Evolutionary conservation across 2,329 filamentous ascomycete genomes (phyloP).

Genomic region (Cladosporium sp.): DNA sequence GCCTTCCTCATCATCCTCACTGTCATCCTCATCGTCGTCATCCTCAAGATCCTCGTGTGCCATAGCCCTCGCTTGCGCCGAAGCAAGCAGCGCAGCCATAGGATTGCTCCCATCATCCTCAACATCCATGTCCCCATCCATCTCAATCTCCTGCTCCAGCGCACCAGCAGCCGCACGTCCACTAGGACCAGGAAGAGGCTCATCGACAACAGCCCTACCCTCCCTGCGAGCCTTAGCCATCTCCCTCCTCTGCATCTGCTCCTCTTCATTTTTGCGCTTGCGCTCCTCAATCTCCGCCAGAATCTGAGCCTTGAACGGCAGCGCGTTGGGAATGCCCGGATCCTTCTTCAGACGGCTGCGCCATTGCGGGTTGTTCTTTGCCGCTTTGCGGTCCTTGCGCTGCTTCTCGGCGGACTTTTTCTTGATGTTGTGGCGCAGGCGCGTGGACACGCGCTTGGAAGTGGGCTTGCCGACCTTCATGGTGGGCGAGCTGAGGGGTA

Average conservation of each 20-base stretch:
- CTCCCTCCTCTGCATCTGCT: constrained; percentile 65
- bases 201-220: constrained; percentile 31
- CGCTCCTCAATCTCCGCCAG: constrained; percentile 92
- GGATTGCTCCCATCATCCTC: constrained; percentile 70
- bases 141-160: constrained; percentile 43
- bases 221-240: constrained; percentile 51
- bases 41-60: constrained; percentile 57
- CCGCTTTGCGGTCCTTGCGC: constrained; percentile 79
- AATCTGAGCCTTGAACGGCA: constrained; percentile 95
- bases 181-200: constrained; percentile 28
- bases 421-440: constrained; percentile 91
- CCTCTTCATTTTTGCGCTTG: constrained; percentile 73
- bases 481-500: constrained; percentile 6
- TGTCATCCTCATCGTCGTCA: constrained; percentile 54
- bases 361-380: constrained; percentile 98
- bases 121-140: constrained; percentile 46
- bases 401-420: constrained; percentile 89
- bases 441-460: constrained; percentile 86
- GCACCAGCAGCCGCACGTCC: constrained; percentile 42
- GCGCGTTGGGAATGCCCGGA: constrained; percentile 92
- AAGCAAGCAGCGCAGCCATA: constrained; percentile 86
- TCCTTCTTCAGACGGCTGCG: constrained; percentile 94
- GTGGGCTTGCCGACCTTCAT: constrained; percentile 59
- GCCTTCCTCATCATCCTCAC: constrained; percentile 47
- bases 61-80: constrained; percentile 73